Evolutionary conservation across 192 early-diverging fungal species (phyloP), one percentile per base, ranked within the genome.

Genomic region (Powellomyces hirtus): DNA sequence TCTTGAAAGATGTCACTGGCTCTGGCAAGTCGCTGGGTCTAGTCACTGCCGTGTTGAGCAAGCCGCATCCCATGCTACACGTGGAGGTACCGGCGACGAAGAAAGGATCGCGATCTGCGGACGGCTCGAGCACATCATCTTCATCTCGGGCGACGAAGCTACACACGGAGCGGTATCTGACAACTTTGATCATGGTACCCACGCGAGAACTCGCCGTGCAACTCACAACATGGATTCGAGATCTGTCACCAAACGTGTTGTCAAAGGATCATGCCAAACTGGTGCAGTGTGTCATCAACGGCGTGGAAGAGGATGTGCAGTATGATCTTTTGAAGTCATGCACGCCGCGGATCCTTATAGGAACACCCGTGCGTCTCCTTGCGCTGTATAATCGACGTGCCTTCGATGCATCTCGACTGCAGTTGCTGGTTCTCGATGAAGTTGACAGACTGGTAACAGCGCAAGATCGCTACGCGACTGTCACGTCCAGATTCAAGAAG

Each of bases 181-280:
- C 34, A 13, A 75, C 68, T 37, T 53, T 77, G 5, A 29, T 77
- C 27, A 67, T 82, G 31, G 77, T 78, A 18, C 81, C 81, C 13
- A 82, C 75, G 0, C 69, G 77, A 26, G 81, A 82, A 31, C 63
- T 82, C 4, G 81, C 81, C 1, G 22, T 79, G 5, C 81, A 82
- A 53, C 36, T 75, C 6, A 55, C 56, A 16, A 62, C 57, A 18
- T 73, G 72, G 72, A 67, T 61, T 1, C 20, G 38, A 26, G 50
- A 64, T 11, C 46, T 67, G 31, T 61, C 57, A 22, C 59, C 64
- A 16, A 38, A 53, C 10, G 63, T 38, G 1, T 13, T 18, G 22
- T 55, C 38, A 5, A 38, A 56, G 53, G 52, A 66, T 45, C 37
- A 64, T 27, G 14, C 33, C 14, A 73, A 75, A 46, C 68, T 75